A percentile compares a stretch with the other conserved stretches of the same genome.
phyloP scores from a whole-genome alignment of 2,329 filamentous ascomycete species.

The Exophiala lecanii-corni region DNA sequence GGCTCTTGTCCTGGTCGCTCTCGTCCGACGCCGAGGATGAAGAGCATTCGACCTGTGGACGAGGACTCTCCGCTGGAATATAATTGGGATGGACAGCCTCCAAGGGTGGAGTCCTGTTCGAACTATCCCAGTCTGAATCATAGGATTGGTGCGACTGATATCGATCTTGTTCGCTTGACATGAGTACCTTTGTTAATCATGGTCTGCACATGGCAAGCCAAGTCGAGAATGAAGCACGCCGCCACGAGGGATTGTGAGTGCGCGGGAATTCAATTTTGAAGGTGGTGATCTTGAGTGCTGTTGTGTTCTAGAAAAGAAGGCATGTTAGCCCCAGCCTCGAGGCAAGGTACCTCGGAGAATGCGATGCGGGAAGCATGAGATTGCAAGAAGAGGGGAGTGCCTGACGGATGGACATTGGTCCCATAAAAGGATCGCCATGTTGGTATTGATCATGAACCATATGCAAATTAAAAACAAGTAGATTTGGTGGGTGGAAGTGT shows the following conservation, averaged over 20 bases:
- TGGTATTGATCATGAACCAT: neutral
- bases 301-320: neutral
- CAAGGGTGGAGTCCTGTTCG: slow-evolving; percentile 34
- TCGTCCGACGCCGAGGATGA: slow-evolving; percentile 17
- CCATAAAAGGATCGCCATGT: neutral
- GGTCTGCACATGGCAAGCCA: slow-evolving; percentile 10
- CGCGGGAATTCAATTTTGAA: no score
- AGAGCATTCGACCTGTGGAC: slow-evolving; percentile 28
- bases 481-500: neutral
- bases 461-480: neutral
- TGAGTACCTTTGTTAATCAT: slow-evolving; percentile 13
- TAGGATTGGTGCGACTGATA: slow-evolving; percentile 4
- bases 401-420: neutral
- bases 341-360: neutral
- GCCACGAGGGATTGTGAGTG: slow-evolving; percentile 1
- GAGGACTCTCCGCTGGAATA: slow-evolving; percentile 29
- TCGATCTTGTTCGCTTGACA: slow-evolving; percentile 15
- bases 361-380: neutral
- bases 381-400: neutral
- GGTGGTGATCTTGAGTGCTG: no score
- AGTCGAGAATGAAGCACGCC: no score
- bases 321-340: slow-evolving; percentile 2
- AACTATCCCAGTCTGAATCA: slow-evolving; percentile 18
- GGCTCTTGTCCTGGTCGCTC: slow-evolving; percentile 21
- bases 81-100: slow-evolving; percentile 31